phyloP scores from a whole-genome alignment of 768 basidiomycete genomes.

The Amanita brunnescens region DNA sequence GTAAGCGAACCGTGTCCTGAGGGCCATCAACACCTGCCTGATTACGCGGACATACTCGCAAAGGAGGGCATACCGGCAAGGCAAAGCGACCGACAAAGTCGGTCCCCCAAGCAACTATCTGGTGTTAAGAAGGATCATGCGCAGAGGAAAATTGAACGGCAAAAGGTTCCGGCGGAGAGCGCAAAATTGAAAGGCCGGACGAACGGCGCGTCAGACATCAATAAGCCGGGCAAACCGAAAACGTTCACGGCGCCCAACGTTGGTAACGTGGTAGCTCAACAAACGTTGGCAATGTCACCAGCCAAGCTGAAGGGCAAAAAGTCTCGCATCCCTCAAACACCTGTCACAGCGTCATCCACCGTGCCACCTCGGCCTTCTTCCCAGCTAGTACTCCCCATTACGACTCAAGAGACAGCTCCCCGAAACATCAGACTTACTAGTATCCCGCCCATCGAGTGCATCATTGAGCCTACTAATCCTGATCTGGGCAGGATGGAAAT shows the following conservation, averaged over 20 bases:
- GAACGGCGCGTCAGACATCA: not conserved
- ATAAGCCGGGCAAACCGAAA: not conserved
- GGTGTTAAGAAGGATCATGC: constrained; percentile 12
- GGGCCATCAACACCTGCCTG: too few relatives aligned
- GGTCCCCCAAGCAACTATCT: constrained; percentile 5
- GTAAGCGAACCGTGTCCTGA: too few relatives aligned
- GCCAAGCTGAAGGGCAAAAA: not conserved
- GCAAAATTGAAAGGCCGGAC: constrained; percentile 13
- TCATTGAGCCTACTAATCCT: not conserved
- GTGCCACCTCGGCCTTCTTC: too few relatives aligned
- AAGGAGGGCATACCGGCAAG: not conserved
- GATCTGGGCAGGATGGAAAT: not conserved
- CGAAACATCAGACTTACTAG: not conserved
- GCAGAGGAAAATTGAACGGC: constrained; percentile 20
- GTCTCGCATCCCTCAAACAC: not conserved
- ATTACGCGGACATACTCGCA: not conserved
- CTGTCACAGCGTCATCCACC: too few relatives aligned
- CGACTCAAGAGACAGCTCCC: not conserved
- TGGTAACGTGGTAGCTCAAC: constrained; percentile 3
- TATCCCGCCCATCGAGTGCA: not conserved
- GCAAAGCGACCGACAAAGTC: not conserved
- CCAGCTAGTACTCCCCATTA: not conserved
- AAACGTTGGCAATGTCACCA: not conserved
- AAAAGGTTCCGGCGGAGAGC: constrained; percentile 21
- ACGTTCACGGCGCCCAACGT: not conserved